Base-by-base conservation (phyloP, 495 filamentous ascomycete species). In the Diplogelasinospora grovesii region DNA sequence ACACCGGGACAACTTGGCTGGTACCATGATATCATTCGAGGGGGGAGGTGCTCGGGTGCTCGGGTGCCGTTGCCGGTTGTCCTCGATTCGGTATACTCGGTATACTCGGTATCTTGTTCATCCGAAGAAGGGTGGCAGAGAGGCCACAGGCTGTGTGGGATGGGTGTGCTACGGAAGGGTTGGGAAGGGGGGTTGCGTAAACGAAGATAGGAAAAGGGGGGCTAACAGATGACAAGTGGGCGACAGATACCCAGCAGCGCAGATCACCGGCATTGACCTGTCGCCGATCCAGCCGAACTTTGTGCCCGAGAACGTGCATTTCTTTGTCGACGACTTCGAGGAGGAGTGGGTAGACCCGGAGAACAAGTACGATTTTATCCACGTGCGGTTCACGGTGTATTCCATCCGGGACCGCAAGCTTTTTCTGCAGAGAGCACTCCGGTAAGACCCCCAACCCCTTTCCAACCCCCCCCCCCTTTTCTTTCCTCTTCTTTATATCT, bases 181-280 rank as follows among this genome's bases (percentile, higher is more conserved):
- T n/a, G n/a, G n/a, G n/a, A n/a, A n/a, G n/a, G n/a, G n/a, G n/a
- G n/a, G n/a, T n/a, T n/a, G n/a, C n/a, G n/a, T n/a, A n/a, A n/a
- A n/a, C n/a, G n/a, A n/a, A n/a, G n/a, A n/a, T n/a, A n/a, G n/a
- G n/a, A n/a, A n/a, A n/a, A n/a, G n/a, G n/a, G n/a, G n/a, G n/a
- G 33, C 53, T 53, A 37, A 53, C 41, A 30, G 1, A 13, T 42
- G 29, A 14, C 32, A 65, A n/a, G 61, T 68, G 23, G 64, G 50
- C 43, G 63, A 65, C 44, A 58, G 47, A 30, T 66, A 62, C 44
- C 79, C 78, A 0, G 30, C 60, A 16, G 63, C 72, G 2, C 63
- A 70, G 15, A 66, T 85, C 19, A 56, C 77, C 25, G 83, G 82
- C 18, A 72, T 82, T 15, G 83, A 87, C 50, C 66, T 86, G 11